Base-by-base conservation (phyloP, 176 grass and related monocot genomes). In the Coix lacrymajobi region DNA sequence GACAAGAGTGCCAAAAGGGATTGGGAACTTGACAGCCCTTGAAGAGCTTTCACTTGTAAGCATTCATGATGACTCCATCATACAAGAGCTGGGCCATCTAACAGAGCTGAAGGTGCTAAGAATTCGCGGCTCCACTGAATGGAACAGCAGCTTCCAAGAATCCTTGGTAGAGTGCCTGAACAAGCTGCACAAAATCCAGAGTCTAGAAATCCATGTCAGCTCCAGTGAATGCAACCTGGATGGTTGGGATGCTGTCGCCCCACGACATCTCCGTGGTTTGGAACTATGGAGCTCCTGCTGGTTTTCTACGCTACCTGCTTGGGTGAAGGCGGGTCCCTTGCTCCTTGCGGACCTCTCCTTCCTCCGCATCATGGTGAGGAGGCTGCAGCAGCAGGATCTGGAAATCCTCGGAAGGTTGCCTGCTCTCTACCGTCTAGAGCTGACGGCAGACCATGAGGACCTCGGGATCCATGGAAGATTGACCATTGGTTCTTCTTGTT, bases 251-350 rank as follows among this genome's bases (percentile, higher is more conserved):
- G 3, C 4, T 8, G 1, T 2, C 30, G 30, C 30, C 62, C 62
- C 62, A 3, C 1, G 14, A 33, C 0, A 65, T 3, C 62, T 65
- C 3, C 12, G 6, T 4, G 3, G 14, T 3, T 19, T 65, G 30
- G 0, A 8, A 8, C 0, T 17, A 64, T 1, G 0, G 13, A 5
- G 0, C 15, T 1, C 0, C 1, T 64, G 14, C 12, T 19, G 62
- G 14, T 33, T 65, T 17, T 2, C 12, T 7, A 8, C 6, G 13
- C 62, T 33, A 2, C 62, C 30, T 19, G 62, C 14, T 17, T 65
- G 62, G 30, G 4, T 19, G 62, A 31, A 30, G 60, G 60, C 15
- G 28, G 3, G 34, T 16, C 29, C 62, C 4, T 33, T 4, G 0
- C 62, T 65, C 14, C 0, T 25, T 11, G 0, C 0, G 13, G 2